Base-by-base conservation (phyloP, 2,329 filamentous ascomycete genomes). In the Magnaporthiopsis rhizophila region DNA sequence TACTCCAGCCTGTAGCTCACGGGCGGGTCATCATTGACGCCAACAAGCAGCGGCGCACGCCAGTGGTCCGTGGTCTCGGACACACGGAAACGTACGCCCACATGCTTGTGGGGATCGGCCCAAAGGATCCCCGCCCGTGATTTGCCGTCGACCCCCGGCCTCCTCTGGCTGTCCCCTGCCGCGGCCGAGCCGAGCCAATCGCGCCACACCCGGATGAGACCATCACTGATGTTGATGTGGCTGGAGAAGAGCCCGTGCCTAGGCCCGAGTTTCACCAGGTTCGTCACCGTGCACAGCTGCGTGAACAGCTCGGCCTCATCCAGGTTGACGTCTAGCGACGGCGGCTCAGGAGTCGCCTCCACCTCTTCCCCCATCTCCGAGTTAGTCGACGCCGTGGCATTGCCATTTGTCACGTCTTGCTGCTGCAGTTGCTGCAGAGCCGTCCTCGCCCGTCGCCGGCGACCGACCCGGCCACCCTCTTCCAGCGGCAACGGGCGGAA, bases 231-330 rank as follows among this genome's bases (percentile, higher is more conserved):
- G 58, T 85, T 86, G 62, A 88, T 82, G 66, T 86, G 85, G 70
- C 82, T 87, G 63, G 85, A 76, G 68, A 91, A 88, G 0, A 90
- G 72, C 4, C 86, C 87, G 28, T 79, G 81, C 34, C 80, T 80
- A 0, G 86, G 82, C 0, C 86, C 85, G 36, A 86, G 78, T 71
- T 88, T 88, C 66, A 91, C 87, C 53, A 96, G 75, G 70, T 87
- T 90, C 9, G 84, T 84, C 30, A 85, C 79, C 6, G 86, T 83
- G 71, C 88, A 89, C 13, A 95, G 80, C 74, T 95, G 90, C 1
- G 88, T 86, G 72, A 94, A 93, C 24, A 86, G 77, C 74, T 92
- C 90, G 66, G 86, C 82, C 1, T 83, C 82, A 68, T 93, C 90
- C 1, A 95, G 78, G 59, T 80, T 79, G 58, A 94, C 72, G 11